These are phyloP conservation scores for Cordyceps farinosa DNA, from an alignment of 2,329 filamentous ascomycete genomes.

Conservation along the genomic window DNA sequence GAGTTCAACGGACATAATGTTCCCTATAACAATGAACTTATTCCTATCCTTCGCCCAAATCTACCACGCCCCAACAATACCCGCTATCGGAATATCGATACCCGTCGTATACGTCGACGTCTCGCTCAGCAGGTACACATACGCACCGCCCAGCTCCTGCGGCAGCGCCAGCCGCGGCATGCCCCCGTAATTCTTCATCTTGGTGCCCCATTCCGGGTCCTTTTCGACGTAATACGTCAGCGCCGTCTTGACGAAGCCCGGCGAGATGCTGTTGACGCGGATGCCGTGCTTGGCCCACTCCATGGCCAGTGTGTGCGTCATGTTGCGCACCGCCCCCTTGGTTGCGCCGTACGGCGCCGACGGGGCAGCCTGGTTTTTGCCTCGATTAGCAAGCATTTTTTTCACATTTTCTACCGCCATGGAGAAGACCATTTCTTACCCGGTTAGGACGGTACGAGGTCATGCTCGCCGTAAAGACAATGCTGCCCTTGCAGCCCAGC, in stretches of 20 bases:
- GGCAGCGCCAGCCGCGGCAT: slow-evolving; percentile 52
- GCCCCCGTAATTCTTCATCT: slow-evolving; percentile 56
- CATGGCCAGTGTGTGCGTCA: slow-evolving; percentile 41
- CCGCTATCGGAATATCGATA: slow-evolving; percentile 46
- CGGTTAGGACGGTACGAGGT: slow-evolving; percentile 46
- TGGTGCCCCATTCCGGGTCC: slow-evolving; percentile 52
- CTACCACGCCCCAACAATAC: slow-evolving; percentile 29
- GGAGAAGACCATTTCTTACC: no score
- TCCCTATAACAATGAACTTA: no score
- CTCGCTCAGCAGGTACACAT: slow-evolving; percentile 54
- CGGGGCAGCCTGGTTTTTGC: slow-evolving; percentile 36
- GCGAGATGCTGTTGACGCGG: slow-evolving; percentile 45
- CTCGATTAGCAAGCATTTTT: neutral
- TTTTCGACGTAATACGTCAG: slow-evolving; percentile 47
- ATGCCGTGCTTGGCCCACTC: slow-evolving; percentile 47
- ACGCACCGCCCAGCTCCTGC: slow-evolving; percentile 53
- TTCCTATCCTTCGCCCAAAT: neutral
- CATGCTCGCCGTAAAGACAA: slow-evolving; percentile 46
- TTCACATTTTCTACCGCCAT: no score
- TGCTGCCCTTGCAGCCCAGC: slow-evolving; percentile 32
- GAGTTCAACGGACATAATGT: no score
- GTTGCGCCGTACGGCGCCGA: slow-evolving; percentile 46
- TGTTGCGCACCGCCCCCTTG: slow-evolving; percentile 41
- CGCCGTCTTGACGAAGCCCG: slow-evolving; percentile 30
- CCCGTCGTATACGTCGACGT: slow-evolving; percentile 48